These are phyloP conservation scores for Claviceps sp. DNA, from an alignment of 2,329 filamentous ascomycete genomes.

Conservation along the genomic window DNA sequence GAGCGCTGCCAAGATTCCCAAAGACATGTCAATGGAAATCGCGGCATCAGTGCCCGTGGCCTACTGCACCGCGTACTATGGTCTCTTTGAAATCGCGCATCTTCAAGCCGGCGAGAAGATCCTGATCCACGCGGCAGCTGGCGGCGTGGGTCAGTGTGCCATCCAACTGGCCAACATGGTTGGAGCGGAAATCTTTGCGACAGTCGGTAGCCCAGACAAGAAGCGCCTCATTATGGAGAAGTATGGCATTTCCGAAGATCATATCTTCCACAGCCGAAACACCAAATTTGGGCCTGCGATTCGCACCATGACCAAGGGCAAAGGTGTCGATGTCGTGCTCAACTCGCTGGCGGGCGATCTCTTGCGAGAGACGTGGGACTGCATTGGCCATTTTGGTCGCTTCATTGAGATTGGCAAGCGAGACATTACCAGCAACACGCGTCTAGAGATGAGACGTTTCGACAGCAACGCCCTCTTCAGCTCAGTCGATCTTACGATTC, in stretches of 20 bases:
- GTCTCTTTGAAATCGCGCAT: conserved; percentile 24
- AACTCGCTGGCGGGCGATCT: conserved; percentile 19
- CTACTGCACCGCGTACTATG: conserved; percentile 27
- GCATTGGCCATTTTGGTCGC: conserved; percentile 22
- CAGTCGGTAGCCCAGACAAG: conserved; percentile 24
- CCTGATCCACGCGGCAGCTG: conserved; percentile 26
- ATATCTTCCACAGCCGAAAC: conserved; percentile 16
- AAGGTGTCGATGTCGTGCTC: conserved; percentile 59
- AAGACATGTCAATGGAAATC: conserved; percentile 21
- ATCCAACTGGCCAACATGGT: conserved; percentile 24
- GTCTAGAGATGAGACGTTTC: conserved; percentile 36
- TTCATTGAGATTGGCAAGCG: conserved; percentile 14
- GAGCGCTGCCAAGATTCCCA: conserved; percentile 24
- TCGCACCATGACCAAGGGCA: conserved; percentile 21
- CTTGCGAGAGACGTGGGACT: conserved; percentile 28
- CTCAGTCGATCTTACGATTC: conserved; percentile 30
- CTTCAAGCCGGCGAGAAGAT: conserved; percentile 25
- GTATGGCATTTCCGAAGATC: conserved; percentile 23
- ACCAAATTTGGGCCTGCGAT: conserved; percentile 12
- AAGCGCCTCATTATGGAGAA: conserved; percentile 22
- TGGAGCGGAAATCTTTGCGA: conserved; percentile 28
- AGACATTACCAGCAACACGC: conserved; percentile 24
- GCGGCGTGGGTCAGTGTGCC: conserved; percentile 26
- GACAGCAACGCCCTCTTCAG: conserved; percentile 32
- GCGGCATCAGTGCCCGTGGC: conserved; percentile 28